phyloP scores from a whole-genome alignment of 192 early-diverging fungal genomes.

The Podila epigama region DNA sequence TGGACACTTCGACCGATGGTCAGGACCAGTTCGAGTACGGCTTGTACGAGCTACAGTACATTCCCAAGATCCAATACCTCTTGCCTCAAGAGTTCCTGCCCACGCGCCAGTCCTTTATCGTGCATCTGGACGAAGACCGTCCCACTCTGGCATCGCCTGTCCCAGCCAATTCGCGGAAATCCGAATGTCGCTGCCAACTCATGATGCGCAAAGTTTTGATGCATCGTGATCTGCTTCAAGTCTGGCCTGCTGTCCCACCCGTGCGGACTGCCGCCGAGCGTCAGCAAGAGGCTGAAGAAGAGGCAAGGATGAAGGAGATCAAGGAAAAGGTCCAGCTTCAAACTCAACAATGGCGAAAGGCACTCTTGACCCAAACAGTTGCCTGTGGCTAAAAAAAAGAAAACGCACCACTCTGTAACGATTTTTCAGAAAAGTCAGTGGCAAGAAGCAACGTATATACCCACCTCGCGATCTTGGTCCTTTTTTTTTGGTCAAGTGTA shows the following conservation, averaged over 20 bases:
- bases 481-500: too few relatives aligned
- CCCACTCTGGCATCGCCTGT: slow-evolving; percentile 38
- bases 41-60: slow-evolving; percentile 41
- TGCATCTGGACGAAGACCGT: slow-evolving; percentile 43
- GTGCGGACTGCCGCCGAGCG: slow-evolving; percentile 23
- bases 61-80: slow-evolving; percentile 42
- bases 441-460: too few relatives aligned
- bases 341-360: slow-evolving; percentile 35
- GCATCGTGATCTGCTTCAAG: slow-evolving; percentile 34
- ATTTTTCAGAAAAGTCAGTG: too few relatives aligned
- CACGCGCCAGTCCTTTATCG: slow-evolving; percentile 35
- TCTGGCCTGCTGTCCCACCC: slow-evolving; percentile 28
- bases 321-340: slow-evolving; percentile 46
- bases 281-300: slow-evolving; percentile 36
- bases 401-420: neutral
- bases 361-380: slow-evolving; percentile 23
- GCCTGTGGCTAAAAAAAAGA: slow-evolving; percentile 12
- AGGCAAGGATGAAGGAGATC: slow-evolving; percentile 37
- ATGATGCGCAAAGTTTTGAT: slow-evolving; percentile 47
- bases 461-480: neutral
- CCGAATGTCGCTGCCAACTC: slow-evolving; percentile 44
- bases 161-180: slow-evolving; percentile 16
- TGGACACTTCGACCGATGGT: slow-evolving; percentile 33
- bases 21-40: slow-evolving; percentile 48
- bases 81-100: slow-evolving; percentile 34